These are phyloP conservation scores for Cnidoscolus chayamansa DNA, from an alignment of 441 rosid species.

Conservation along the genomic window DNA sequence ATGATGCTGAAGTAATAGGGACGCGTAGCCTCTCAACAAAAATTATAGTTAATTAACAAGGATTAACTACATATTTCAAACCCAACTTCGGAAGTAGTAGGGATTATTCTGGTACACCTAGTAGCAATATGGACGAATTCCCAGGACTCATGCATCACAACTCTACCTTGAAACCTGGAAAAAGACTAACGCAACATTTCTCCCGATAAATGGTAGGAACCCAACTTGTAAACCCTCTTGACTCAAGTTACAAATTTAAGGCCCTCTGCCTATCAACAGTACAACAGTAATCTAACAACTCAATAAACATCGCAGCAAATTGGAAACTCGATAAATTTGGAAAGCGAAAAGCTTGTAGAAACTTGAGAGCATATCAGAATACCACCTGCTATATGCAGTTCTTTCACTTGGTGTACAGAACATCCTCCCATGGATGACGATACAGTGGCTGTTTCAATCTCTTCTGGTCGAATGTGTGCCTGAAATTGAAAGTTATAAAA, in stretches of 20 bases:
- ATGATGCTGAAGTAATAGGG: too few relatives aligned
- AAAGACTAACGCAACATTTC: slow-evolving; percentile 12
- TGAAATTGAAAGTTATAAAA: slow-evolving; percentile 23
- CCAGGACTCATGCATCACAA: not conserved
- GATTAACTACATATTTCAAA: too few relatives aligned
- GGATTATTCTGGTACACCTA: not conserved
- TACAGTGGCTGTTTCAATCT: slow-evolving; percentile 80
- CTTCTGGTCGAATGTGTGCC: slow-evolving; percentile 91
- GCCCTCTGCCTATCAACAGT: slow-evolving; percentile 2
- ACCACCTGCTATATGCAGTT: slow-evolving; percentile 12
- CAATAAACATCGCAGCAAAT: slow-evolving; percentile 14
- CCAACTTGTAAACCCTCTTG: slow-evolving; percentile 7
- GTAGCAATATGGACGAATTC: not conserved
- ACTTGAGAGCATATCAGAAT: slow-evolving; percentile 7
- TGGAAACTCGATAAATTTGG: slow-evolving; percentile 18
- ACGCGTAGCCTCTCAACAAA: too few relatives aligned
- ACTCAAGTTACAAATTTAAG: slow-evolving; percentile 28
- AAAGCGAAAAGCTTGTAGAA: slow-evolving; percentile 10
- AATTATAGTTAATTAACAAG: too few relatives aligned
- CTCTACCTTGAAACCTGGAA: slow-evolving; percentile 10
- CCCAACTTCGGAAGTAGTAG: too few relatives aligned
- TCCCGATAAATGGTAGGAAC: slow-evolving; percentile 19
- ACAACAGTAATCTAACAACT: slow-evolving; percentile 33
- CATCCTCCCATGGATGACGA: slow-evolving; percentile 93
- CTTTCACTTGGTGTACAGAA: slow-evolving; percentile 75